Evolutionary conservation across 768 basidiomycete genomes (phyloP).

Genomic region (Mycena galopus): DNA sequence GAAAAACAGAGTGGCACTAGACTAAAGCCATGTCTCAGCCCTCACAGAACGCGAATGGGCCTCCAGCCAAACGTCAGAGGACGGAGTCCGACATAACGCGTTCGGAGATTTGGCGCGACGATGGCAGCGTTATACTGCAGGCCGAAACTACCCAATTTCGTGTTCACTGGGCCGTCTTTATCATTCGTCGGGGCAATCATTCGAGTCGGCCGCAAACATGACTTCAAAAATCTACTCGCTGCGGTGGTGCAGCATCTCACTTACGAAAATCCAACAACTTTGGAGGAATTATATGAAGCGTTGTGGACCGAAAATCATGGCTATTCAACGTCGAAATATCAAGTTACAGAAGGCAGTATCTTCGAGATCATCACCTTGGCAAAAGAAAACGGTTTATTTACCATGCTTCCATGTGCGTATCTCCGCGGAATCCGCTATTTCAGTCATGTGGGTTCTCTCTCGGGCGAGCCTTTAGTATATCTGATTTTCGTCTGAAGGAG

Average conservation of each 20-base stretch:
- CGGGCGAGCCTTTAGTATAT: no score
- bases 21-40: not conserved
- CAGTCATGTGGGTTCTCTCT: no score
- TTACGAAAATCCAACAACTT: conserved; percentile 21
- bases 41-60: not conserved
- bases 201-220: conserved; percentile 25
- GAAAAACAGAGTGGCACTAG: no score
- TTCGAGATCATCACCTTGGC: conserved; percentile 18
- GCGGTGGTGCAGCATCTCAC: conserved; percentile 16
- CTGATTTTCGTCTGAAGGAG: not conserved
- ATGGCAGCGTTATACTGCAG: conserved; percentile 47
- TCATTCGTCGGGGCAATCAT: not conserved
- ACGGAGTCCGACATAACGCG: conserved; percentile 6
- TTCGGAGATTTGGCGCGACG: conserved; percentile 43
- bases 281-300: not conserved
- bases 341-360: not conserved
- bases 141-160: conserved; percentile 44
- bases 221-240: conserved; percentile 8
- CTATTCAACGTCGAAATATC: not conserved
- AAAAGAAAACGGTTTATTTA: not conserved
- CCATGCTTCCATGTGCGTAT: conserved; percentile 18
- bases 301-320: not conserved
- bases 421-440: not conserved
- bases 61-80: conserved; percentile 15
- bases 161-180: conserved; percentile 43